Evolutionary conservation across 2,329 filamentous ascomycete species (phyloP).

Genomic region (Trichoderma semiorbis): DNA sequence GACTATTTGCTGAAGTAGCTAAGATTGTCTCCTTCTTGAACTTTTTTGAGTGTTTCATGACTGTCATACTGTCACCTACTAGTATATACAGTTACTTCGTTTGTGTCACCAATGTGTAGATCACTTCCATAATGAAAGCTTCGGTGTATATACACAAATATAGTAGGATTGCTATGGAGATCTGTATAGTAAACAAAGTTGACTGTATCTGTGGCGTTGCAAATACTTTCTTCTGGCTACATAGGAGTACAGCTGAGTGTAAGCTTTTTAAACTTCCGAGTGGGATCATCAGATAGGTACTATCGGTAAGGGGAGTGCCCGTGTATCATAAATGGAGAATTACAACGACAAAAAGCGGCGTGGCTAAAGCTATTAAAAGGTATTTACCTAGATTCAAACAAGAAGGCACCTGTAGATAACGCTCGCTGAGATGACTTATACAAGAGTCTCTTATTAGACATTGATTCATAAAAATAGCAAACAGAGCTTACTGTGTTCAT

Average conservation of each 20-base stretch:
- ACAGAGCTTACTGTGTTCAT: background rate
- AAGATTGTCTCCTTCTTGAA: conserved; percentile 2
- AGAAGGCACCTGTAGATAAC: background rate
- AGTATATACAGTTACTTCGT: background rate
- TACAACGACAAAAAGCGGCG: background rate
- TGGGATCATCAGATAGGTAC: background rate
- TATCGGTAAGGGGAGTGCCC: background rate
- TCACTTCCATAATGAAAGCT: background rate
- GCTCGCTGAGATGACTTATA: background rate
- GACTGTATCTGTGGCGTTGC: rapidly evolving
- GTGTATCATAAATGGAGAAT: background rate
- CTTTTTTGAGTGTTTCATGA: background rate
- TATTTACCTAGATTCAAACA: background rate
- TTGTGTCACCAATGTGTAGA: background rate
- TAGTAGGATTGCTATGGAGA: background rate
- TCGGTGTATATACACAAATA: background rate
- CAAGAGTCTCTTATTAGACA: background rate
- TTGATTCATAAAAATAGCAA: background rate
- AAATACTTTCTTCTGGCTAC: background rate
- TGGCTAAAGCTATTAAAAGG: background rate
- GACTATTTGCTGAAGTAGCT: conserved; percentile 16
- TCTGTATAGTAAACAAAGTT: background rate
- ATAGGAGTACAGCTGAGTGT: background rate
- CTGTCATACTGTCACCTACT: background rate
- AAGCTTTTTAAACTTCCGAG: background rate